Percentiles rank a stretch among this genome's conserved stretches.
phyloP scores from a whole-genome alignment of 352 stramenopile genomes.

The Pythium sukuiense region DNA sequence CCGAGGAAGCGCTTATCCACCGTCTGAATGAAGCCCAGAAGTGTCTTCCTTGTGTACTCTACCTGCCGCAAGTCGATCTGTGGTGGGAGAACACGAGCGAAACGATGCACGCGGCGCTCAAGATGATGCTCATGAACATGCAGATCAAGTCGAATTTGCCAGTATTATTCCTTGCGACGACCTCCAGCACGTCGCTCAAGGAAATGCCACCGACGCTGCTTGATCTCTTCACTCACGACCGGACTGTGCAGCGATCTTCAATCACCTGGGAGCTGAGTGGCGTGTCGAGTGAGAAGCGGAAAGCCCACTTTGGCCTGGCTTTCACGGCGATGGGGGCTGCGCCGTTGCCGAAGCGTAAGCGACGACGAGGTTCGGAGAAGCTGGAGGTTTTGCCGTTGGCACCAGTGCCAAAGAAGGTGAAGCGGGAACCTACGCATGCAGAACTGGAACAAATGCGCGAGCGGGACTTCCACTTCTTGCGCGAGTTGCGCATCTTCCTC shows the following conservation, averaged over 20 bases:
- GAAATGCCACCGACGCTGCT: conserved; percentile 53
- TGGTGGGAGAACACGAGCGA: conserved; percentile 76
- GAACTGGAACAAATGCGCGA: conserved; percentile 55
- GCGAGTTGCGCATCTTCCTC: conserved; percentile 88
- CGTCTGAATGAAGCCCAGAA: conserved; percentile 74
- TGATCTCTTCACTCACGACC: conserved; percentile 56
- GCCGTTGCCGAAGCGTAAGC: conserved; percentile 33
- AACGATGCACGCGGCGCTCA: conserved; percentile 70
- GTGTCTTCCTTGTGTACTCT: conserved; percentile 78
- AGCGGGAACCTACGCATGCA: conserved; percentile 35
- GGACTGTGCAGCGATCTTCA: conserved; percentile 40
- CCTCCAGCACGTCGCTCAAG: conserved; percentile 33
- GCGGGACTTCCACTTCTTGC: conserved; percentile 78
- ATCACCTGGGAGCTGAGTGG: conserved; percentile 45
- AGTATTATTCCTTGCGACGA: conserved; percentile 77
- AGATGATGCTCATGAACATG: conserved; percentile 82
- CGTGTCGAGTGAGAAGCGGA: conserved; percentile 32
- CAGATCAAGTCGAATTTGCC: conserved; percentile 67
- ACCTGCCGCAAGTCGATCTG: conserved; percentile 70
- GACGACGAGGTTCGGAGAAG: conserved; percentile 21
- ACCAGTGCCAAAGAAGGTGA: conserved; percentile 38
- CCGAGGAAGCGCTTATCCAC: conserved; percentile 78
- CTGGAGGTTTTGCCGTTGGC: conserved; percentile 64
- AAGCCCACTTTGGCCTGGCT: conserved; percentile 61
- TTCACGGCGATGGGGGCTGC: conserved; percentile 57